phyloP scores from a whole-genome alignment of 768 basidiomycete genomes.

The Naganishia randhawae region DNA sequence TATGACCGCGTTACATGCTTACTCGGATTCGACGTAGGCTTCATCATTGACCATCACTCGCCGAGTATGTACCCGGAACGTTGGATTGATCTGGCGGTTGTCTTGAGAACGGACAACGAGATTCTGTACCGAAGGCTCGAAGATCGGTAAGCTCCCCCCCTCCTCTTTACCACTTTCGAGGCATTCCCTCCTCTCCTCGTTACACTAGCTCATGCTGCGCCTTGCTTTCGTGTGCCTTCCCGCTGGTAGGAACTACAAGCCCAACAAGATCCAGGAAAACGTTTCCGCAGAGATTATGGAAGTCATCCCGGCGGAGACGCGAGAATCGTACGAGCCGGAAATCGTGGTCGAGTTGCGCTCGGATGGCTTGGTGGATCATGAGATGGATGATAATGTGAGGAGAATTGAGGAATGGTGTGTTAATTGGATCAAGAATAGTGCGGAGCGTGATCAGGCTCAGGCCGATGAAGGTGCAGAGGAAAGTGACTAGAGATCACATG shows the following conservation, averaged over 20 bases:
- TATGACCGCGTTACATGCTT: no score
- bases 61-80: conserved; percentile 75
- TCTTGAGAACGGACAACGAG: conserved; percentile 82
- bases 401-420: conserved; percentile 85
- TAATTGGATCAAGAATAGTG: conserved; percentile 58
- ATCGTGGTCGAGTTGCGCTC: conserved; percentile 81
- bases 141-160: conserved; percentile 61
- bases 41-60: conserved; percentile 50
- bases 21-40: conserved; percentile 33
- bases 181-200: neutral
- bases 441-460: conserved; percentile 19
- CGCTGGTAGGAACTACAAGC: conserved; percentile 65
- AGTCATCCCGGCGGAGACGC: conserved; percentile 81
- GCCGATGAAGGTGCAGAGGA: conserved; percentile 20
- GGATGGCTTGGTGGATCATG: conserved; percentile 61
- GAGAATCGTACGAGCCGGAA: conserved; percentile 75
- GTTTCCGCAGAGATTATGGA: conserved; percentile 98
- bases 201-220: neutral
- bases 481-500: neutral
- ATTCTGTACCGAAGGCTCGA: conserved; percentile 85
- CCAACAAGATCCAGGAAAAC: conserved; percentile 96
- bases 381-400: conserved; percentile 80
- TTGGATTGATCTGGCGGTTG: conserved; percentile 93
- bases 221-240: neutral
- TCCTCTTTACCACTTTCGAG: neutral